Evolutionary conservation across 495 filamentous ascomycete genomes (phyloP), one percentile per base, ranked within the genome.

Genomic region (Oidiodendron maius): DNA sequence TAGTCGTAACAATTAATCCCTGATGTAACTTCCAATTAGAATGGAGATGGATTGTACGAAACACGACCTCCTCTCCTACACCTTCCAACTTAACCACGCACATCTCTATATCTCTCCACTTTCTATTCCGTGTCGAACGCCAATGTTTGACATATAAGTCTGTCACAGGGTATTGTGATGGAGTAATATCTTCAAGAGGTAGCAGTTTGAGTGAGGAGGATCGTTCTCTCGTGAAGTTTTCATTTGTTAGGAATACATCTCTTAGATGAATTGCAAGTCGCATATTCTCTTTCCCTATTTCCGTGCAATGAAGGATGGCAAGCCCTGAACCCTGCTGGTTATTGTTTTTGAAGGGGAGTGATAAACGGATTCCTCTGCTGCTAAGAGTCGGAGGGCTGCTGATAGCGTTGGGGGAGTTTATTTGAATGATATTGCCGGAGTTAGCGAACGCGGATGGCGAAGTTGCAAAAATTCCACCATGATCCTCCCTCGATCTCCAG

Each of bases 381-480:
- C n/a, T 45, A 12, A 45, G 12, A 13, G 24, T 45, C 22, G 13
- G 16, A 45, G 42, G 24, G 10, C 42, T 35, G 18, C 42, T 45
- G 4, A 45, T 16, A 21, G 42, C 28, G 32, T 16, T 13, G n/a
- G 42, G 13, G n/a, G 42, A 5, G 22, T 28, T 45, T 5, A 12
- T 30, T 45, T n/a, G 42, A 18, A 45, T 45, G 24, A 45, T 45
- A 15, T 45, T 35, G 22, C 22, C 24, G n/a, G 42, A 45, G n/a
- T 35, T 20, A 17, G 28, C 23, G 23, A 45, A 45, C 24, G 42
- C 42, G n/a, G 42, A n/a, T 30, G 42, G 42, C 17, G 42, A 45
- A 26, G 42, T 45, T 30, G 42, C 42, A 16, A 45, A 20, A 35
- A 45, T 28, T 16, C 42, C 28, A 21, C 42, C 24, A 45, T 45